A percentile compares a stretch with the other conserved stretches of the same genome.
These are phyloP conservation scores for Kodamaea restingae DNA, from an alignment of 805 yeast genomes.

Conservation along the genomic window DNA sequence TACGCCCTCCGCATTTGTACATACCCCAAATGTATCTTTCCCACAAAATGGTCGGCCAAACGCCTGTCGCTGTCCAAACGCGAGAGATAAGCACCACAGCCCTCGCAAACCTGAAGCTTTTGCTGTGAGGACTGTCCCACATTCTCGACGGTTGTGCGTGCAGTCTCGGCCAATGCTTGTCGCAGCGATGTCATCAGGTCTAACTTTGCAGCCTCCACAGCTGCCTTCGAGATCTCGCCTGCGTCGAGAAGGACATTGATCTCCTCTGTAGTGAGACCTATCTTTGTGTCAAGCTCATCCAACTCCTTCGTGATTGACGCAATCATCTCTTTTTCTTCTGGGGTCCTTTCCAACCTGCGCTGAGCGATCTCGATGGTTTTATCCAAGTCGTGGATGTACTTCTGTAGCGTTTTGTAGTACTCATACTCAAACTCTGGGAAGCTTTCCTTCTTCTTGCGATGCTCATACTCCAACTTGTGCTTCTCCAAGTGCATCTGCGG, in stretches of 20 bases:
- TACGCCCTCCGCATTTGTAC: constrained; percentile 65
- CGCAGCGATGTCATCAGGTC: constrained; percentile 46
- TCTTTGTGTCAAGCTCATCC: constrained; percentile 57
- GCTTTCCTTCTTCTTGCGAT: constrained; percentile 36
- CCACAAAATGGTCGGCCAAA: constrained; percentile 84
- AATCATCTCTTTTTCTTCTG: constrained; percentile 64
- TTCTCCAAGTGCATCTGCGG: constrained; percentile 72
- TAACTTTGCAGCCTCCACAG: constrained; percentile 46
- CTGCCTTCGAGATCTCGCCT: constrained; percentile 48
- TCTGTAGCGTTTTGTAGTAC: constrained; percentile 46
- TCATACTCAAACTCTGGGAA: constrained; percentile 51
- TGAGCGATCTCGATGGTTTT: constrained; percentile 59
- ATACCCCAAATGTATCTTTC: constrained; percentile 81
- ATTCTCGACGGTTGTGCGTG: constrained; percentile 60
- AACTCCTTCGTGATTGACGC: constrained; percentile 51
- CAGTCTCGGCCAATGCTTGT: constrained; percentile 49
- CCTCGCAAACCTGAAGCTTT: constrained; percentile 83
- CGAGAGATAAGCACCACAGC: constrained; percentile 86
- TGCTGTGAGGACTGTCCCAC: constrained; percentile 86
- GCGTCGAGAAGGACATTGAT: constrained; percentile 48
- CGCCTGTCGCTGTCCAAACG: constrained; percentile 83
- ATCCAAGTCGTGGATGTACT: constrained; percentile 64
- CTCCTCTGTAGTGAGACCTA: constrained; percentile 67
- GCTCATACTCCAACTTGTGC: constrained; percentile 65
- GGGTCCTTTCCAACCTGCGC: constrained; percentile 63